Evolutionary conservation across 805 yeast species (phyloP).

Genomic region (Wickerhamomyces alni): DNA sequence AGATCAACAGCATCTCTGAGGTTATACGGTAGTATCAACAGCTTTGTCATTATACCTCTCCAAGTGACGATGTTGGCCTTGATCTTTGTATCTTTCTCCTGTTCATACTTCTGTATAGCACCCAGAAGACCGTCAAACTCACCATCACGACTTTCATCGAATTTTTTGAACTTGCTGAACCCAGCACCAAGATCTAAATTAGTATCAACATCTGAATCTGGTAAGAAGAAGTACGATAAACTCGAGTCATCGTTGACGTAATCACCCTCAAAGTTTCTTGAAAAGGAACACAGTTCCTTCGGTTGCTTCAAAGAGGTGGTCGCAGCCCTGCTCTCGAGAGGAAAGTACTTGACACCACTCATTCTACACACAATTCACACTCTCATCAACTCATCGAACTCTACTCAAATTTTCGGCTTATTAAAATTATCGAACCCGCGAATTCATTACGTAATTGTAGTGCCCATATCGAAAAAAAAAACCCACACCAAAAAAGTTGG

Average conservation of each 20-base stretch:
- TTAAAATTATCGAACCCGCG: too few relatives aligned
- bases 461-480: too few relatives aligned
- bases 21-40: slow-evolving; percentile 63
- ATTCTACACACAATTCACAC: too few relatives aligned
- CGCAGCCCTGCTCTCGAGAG: slow-evolving; percentile 41
- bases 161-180: slow-evolving; percentile 46
- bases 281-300: slow-evolving; percentile 65
- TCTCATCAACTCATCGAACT: too few relatives aligned
- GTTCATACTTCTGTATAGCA: slow-evolving; percentile 54
- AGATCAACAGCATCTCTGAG: slow-evolving; percentile 50
- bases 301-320: slow-evolving; percentile 80
- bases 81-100: slow-evolving; percentile 32
- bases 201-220: slow-evolving; percentile 63
- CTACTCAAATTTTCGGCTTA: too few relatives aligned
- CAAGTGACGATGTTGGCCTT: slow-evolving; percentile 71
- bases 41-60: slow-evolving; percentile 76
- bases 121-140: slow-evolving; percentile 51
- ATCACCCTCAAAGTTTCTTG: slow-evolving; percentile 54
- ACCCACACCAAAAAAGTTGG: too few relatives aligned
- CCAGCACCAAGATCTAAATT: slow-evolving; percentile 63
- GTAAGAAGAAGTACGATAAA: slow-evolving; percentile 72
- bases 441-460: too few relatives aligned
- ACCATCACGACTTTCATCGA: slow-evolving; percentile 52
- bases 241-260: slow-evolving; percentile 46
- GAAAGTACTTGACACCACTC: slow-evolving; percentile 9